Base-by-base conservation (phyloP, 441 rosid genomes). In the Kokia cookei region DNA sequence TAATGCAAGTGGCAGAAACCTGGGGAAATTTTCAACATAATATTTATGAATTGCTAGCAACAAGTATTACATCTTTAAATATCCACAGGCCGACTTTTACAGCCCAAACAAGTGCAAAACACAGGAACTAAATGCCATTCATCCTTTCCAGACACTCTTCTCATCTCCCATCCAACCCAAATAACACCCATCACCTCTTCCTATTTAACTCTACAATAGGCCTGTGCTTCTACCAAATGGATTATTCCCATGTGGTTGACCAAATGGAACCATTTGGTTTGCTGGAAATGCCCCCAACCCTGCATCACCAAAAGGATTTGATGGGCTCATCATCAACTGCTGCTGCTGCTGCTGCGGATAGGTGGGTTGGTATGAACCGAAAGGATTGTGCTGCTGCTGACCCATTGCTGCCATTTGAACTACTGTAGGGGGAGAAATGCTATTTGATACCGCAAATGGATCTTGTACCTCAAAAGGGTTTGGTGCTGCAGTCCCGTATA, bases 391-490 rank as follows among this genome's bases (percentile, higher is more conserved):
- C 22, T 84, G 91, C 77, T 69, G 90, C 40, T 82, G 87, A 51
- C 79, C 19, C 85, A 90, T 73, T 80, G 78, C 73, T 45, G 81
- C 83, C 86, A 88, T 81, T 74, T 89, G 95, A 55, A 89, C 88
- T 14, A 79, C 58, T 1, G 79, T 81, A 71, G 92, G 86, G 37
- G 92, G 74, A 32, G 86, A 81, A 26, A 84, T 47, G 75, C 74
- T 75, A 50, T 80, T 91, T 69, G 95, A 83, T 67, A 83, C n/a
- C 5, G 88, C 76, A 47, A 90, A 95, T 58, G 97, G 93, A 80
- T 95, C 97, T 1, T 88, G 92, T 4, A 83, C 87, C 82, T 86
- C 94, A 7, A 95, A 95, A 1, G 99, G 99, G 50, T 93, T 95
- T 17, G 97, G 97, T 13, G 97, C 94, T 45, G 97, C 92, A 61